These are phyloP conservation scores for Botryosphaeria dothidea DNA, from an alignment of 2,329 filamentous ascomycete genomes.

Conservation along the genomic window DNA sequence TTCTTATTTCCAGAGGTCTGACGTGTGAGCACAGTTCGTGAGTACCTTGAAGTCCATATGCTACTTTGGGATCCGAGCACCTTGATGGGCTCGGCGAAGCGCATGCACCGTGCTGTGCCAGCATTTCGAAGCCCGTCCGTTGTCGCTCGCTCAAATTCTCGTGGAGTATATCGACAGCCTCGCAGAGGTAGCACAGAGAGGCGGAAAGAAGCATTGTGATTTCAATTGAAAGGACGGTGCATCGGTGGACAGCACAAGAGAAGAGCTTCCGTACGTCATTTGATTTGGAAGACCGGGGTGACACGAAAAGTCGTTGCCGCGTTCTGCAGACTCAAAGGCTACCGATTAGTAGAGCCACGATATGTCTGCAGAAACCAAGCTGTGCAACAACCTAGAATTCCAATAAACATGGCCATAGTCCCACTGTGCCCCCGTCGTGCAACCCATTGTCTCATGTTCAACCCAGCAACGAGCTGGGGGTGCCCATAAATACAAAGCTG, in stretches of 20 bases:
- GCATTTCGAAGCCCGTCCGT: background rate
- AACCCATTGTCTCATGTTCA: background rate
- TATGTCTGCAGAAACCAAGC: too few species aligned
- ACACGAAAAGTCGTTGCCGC: background rate
- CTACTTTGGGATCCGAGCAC: background rate
- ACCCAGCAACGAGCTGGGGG: background rate
- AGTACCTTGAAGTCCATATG: constrained; percentile 18
- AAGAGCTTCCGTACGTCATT: background rate
- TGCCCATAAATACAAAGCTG: background rate
- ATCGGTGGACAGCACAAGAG: too few species aligned
- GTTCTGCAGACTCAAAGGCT: too few species aligned
- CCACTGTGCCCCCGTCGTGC: background rate
- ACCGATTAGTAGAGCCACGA: too few species aligned
- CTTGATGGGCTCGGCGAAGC: constrained; percentile 13
- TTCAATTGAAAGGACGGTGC: too few species aligned
- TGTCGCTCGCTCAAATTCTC: background rate
- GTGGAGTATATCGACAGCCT: too few species aligned
- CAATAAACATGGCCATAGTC: too few species aligned
- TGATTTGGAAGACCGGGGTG: background rate
- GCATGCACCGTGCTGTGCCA: background rate
- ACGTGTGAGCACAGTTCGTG: background rate
- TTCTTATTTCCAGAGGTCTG: background rate
- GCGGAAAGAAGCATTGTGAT: background rate
- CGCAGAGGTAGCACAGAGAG: too few species aligned
- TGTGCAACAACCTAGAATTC: too few species aligned